These are phyloP conservation scores for Babesia bovis DNA, from an alignment of 169 alveolate genomes.

Conservation along the genomic window DNA sequence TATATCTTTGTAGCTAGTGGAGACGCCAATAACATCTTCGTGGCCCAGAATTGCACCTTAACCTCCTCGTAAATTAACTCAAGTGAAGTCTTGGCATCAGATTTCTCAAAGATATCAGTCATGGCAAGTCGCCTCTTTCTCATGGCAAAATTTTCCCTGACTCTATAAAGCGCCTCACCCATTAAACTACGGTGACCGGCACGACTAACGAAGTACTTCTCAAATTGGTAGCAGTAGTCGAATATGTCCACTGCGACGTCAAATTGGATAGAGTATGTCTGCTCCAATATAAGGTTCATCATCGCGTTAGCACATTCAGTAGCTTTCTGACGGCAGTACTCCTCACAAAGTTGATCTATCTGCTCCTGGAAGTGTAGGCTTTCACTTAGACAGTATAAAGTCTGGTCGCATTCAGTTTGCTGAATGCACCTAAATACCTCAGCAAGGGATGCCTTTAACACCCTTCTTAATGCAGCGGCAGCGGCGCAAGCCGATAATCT, in stretches of 20 bases:
- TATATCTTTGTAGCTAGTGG: conserved; percentile 83
- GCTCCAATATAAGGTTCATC: conserved; percentile 85
- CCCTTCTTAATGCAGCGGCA: conserved; percentile 82
- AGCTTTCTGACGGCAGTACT: conserved; percentile 82
- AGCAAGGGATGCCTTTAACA: conserved; percentile 77
- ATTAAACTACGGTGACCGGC: conserved; percentile 70
- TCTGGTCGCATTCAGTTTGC: conserved; percentile 65
- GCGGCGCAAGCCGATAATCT: conserved; percentile 82
- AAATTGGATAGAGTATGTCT: conserved; percentile 85
- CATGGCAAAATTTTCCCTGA: conserved; percentile 72
- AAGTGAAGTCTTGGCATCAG: conserved; percentile 71
- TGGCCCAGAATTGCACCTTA: conserved; percentile 85
- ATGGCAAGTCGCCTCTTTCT: conserved; percentile 74
- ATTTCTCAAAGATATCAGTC: conserved; percentile 73
- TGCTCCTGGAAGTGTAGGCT: conserved; percentile 73
- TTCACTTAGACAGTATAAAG: conserved; percentile 71
- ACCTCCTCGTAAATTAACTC: conserved; percentile 82
- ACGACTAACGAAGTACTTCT: conserved; percentile 76
- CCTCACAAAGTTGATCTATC: conserved; percentile 76
- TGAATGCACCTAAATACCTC: conserved; percentile 78
- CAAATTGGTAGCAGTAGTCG: conserved; percentile 82
- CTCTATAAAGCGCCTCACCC: conserved; percentile 72
- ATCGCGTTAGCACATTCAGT: conserved; percentile 79
- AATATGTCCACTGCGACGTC: conserved; percentile 84
- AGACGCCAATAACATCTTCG: conserved; percentile 80